A percentile compares a stretch with the other conserved stretches of the same genome.
These are phyloP conservation scores for Piper betle DNA, from an alignment of 164 flowering plant species.

Conservation along the genomic window DNA sequence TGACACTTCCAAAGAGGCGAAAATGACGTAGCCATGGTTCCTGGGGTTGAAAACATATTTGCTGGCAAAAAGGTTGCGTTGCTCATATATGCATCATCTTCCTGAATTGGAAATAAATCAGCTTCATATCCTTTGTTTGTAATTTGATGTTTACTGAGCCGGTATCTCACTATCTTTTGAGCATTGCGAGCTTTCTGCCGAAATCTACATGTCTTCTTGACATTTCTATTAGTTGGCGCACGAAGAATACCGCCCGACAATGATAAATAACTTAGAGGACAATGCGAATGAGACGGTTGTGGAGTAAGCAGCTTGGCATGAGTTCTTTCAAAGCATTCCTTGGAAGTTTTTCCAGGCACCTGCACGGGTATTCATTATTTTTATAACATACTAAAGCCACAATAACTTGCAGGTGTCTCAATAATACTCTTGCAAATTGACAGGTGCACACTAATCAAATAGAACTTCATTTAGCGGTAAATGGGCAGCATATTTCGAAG, in stretches of 20 bases:
- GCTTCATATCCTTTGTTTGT: conserved; percentile 30
- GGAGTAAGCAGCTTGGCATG: conserved; percentile 56
- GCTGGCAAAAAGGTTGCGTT: conserved; percentile 10
- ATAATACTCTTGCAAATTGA: background rate
- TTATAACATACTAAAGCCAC: background rate
- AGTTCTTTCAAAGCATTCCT: conserved; percentile 71
- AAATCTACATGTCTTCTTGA: conserved; percentile 19
- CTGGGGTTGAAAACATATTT: conserved; percentile 30
- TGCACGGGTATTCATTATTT: conserved; percentile 14
- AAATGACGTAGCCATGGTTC: conserved; percentile 8
- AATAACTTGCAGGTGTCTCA: background rate
- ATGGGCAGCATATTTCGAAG: too few relatives aligned
- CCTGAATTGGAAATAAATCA: conserved; percentile 58
- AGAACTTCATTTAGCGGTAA: too few relatives aligned
- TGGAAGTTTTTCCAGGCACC: conserved; percentile 92
- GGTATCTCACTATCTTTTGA: conserved; percentile 43
- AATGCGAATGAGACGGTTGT: too few relatives aligned
- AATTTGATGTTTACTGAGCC: conserved; percentile 38
- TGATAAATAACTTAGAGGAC: conserved; percentile 16
- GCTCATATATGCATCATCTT: conserved; percentile 26
- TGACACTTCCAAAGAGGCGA: conserved; percentile 16
- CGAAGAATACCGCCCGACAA: conserved; percentile 56
- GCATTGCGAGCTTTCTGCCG: conserved; percentile 27
- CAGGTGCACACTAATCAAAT: background rate
- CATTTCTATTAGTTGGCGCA: conserved; percentile 17